phyloP scores from a whole-genome alignment of 2,329 filamentous ascomycete genomes.

The Zarea fungicola region DNA sequence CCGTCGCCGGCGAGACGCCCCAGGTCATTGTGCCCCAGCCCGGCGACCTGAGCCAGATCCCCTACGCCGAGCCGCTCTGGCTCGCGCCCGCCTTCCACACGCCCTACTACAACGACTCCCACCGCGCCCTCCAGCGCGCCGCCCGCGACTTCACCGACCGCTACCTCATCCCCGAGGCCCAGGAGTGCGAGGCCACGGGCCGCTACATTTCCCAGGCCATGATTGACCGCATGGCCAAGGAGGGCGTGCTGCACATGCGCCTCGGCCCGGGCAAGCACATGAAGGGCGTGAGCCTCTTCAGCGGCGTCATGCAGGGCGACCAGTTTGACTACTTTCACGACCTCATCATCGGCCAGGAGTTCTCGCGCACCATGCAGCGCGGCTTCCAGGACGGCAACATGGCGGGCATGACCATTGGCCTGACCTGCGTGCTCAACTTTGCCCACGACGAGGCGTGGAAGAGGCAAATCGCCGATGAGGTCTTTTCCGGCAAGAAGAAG shows the following conservation, averaged over 20 bases:
- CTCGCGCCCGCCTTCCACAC: constrained; percentile 69
- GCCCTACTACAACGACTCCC: constrained; percentile 75
- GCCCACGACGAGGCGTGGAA: constrained; percentile 62
- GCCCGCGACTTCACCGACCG: constrained; percentile 68
- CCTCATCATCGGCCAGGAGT: constrained; percentile 69
- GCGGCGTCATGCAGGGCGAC: constrained; percentile 66
- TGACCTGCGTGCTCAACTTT: constrained; percentile 78
- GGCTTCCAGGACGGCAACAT: constrained; percentile 86
- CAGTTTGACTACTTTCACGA: constrained; percentile 89
- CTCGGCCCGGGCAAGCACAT: constrained; percentile 79
- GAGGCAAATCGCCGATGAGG: constrained; percentile 63
- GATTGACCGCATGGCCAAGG: constrained; percentile 72
- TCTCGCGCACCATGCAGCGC: constrained; percentile 63
- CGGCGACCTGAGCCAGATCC: constrained; percentile 70
- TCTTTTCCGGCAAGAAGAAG: constrained; percentile 77
- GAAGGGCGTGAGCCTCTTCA: constrained; percentile 62
- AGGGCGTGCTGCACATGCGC: constrained; percentile 73
- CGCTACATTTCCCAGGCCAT: constrained; percentile 65
- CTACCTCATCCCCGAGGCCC: constrained; percentile 68
- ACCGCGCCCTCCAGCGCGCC: constrained; percentile 62
- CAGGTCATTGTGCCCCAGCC: constrained; percentile 64
- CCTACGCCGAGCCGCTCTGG: constrained; percentile 84
- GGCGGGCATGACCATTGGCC: constrained; percentile 77
- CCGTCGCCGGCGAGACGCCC: constrained; percentile 66
- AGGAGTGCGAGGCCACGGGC: constrained; percentile 69